phyloP scores from a whole-genome alignment of 2,329 filamentous ascomycete genomes.

The Ceratocystis harringtonii region DNA sequence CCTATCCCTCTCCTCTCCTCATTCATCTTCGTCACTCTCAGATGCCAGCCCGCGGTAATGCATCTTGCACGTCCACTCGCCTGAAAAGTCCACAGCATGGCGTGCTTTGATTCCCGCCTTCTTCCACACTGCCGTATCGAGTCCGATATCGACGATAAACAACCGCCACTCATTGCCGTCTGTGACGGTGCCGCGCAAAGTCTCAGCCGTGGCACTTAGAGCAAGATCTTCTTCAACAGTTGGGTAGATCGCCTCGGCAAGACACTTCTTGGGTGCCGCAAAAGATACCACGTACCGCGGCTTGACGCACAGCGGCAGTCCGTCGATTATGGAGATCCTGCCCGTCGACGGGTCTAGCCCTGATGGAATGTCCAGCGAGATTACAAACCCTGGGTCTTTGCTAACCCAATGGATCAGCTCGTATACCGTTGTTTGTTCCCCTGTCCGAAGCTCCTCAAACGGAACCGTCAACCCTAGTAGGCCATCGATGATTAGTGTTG shows the following conservation, averaged over 20 bases:
- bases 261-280: slow-evolving; percentile 71
- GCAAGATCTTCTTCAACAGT: slow-evolving; percentile 17
- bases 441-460: slow-evolving; percentile 74
- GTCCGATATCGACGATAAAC: slow-evolving; percentile 73
- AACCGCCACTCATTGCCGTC: slow-evolving; percentile 57
- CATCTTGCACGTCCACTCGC: slow-evolving; percentile 69
- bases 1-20: neutral
- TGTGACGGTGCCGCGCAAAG: slow-evolving; percentile 21
- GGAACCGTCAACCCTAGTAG: slow-evolving; percentile 73
- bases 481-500: slow-evolving; percentile 77
- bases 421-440: slow-evolving; percentile 70
- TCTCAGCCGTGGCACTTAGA: slow-evolving; percentile 19
- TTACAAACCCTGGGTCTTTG: slow-evolving; percentile 62
- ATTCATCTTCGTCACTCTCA: slow-evolving; percentile 15
- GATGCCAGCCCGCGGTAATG: slow-evolving; percentile 30
- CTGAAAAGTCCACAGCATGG: slow-evolving; percentile 76
- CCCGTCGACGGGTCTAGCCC: slow-evolving; percentile 72
- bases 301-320: slow-evolving; percentile 62
- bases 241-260: slow-evolving; percentile 56
- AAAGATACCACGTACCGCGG: slow-evolving; percentile 73
- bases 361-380: slow-evolving; percentile 83
- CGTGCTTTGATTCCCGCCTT: slow-evolving; percentile 69
- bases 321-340: slow-evolving; percentile 51
- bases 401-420: slow-evolving; percentile 92
- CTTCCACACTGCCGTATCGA: slow-evolving; percentile 69